These are phyloP conservation scores for Nigrospora sphaerica DNA, from an alignment of 2,329 filamentous ascomycete genomes.

Conservation along the genomic window DNA sequence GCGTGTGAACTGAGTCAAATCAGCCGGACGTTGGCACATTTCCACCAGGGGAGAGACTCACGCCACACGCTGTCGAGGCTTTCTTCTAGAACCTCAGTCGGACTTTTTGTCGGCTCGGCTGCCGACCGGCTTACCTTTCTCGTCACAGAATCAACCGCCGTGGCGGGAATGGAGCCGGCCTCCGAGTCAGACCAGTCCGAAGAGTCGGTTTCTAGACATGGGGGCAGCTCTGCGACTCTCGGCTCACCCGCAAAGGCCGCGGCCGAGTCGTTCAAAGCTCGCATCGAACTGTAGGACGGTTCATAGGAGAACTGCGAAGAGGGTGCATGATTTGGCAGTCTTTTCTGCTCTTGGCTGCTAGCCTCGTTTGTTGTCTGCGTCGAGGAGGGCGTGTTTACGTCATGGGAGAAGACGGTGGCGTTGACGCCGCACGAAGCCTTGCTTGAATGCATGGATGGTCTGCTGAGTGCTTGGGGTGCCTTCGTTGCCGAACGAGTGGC, in stretches of 20 bases:
- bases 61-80: slow-evolving; percentile 20
- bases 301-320: slow-evolving; percentile 11
- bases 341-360: slow-evolving; percentile 13
- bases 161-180: no score
- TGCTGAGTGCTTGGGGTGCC: no score
- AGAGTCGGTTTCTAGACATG: no score
- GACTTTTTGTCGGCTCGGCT: no score
- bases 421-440: not conserved
- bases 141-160: no score
- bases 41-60: slow-evolving; percentile 8
- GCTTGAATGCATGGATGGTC: not conserved
- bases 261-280: slow-evolving; percentile 12
- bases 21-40: not conserved
- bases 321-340: slow-evolving; percentile 6
- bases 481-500: no score
- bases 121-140: no score
- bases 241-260: not conserved
- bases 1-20: slow-evolving; percentile 20
- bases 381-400: slow-evolving; percentile 8
- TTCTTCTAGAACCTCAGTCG: slow-evolving; percentile 6
- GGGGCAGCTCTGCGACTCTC: no score
- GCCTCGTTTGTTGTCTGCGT: slow-evolving; percentile 27
- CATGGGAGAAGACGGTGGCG: slow-evolving; percentile 24
- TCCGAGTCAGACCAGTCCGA: no score
- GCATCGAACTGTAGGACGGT: slow-evolving; percentile 16